A percentile compares a stretch with the other conserved stretches of the same genome.
These are phyloP conservation scores for Emericellopsis cladophorae DNA, from an alignment of 2,329 filamentous ascomycete species.

Conservation along the genomic window DNA sequence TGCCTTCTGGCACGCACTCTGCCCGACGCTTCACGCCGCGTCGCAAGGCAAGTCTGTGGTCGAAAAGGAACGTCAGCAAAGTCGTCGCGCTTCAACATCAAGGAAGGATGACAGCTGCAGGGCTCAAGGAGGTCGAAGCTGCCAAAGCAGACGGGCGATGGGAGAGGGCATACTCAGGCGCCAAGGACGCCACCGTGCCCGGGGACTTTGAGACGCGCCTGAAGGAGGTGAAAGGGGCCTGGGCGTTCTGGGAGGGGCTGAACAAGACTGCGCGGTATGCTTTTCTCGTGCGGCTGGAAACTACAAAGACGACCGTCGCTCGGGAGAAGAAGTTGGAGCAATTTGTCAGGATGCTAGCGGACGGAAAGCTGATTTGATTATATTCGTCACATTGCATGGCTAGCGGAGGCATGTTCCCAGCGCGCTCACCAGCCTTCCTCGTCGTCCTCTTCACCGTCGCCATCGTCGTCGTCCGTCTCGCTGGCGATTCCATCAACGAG, in stretches of 20 bases:
- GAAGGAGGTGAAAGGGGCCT: constrained; percentile 17
- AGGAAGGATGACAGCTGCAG: constrained; percentile 34
- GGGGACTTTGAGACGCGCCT: constrained; percentile 33
- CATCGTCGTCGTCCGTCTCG: constrained; percentile 1
- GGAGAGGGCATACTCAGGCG: constrained; percentile 41
- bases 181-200: constrained; percentile 31
- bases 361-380: constrained; percentile 1
- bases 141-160: constrained; percentile 46
- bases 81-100: constrained; percentile 28
- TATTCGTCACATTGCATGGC: neutral
- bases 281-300: constrained; percentile 31
- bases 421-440: neutral
- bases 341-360: constrained; percentile 6
- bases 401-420: neutral
- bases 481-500: constrained; percentile 1
- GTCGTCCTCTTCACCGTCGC: neutral
- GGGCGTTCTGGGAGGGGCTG: constrained; percentile 26
- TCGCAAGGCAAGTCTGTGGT: constrained; percentile 42
- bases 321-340: constrained; percentile 9
- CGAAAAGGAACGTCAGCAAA: constrained; percentile 42
- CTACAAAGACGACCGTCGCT: constrained; percentile 15
- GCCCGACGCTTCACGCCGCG: constrained; percentile 47
- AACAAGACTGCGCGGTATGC: constrained; percentile 30
- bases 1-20: constrained; percentile 21
- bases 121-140: constrained; percentile 35